Evolutionary conservation across 345 rosid species (phyloP).

Genomic region (Cardiospermum halicacabum): DNA sequence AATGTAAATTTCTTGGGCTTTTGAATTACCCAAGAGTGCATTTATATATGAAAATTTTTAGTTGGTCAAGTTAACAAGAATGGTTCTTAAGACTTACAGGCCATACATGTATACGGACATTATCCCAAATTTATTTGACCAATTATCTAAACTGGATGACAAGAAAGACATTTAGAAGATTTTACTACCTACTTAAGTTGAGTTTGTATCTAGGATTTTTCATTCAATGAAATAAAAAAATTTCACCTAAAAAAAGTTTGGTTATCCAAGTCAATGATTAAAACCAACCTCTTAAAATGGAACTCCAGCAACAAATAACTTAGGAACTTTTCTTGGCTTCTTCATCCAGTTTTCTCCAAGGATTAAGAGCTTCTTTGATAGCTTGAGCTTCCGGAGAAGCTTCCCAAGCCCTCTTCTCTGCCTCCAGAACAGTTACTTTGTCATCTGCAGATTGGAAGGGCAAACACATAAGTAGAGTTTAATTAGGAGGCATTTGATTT

Average conservation of each 20-base stretch:
- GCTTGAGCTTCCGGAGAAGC: conserved; percentile 74
- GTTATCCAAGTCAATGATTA: not conserved
- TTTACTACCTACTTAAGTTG: conserved; percentile 1
- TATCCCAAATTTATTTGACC: not conserved
- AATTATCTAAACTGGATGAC: not conserved
- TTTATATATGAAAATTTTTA: not conserved
- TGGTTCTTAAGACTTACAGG: not conserved
- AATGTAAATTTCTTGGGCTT: not conserved
- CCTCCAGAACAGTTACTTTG: conserved; percentile 74
- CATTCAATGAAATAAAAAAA: not conserved
- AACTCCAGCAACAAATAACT: conserved; percentile 4
- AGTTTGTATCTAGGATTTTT: not conserved
- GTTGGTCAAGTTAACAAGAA: not conserved
- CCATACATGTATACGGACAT: not conserved
- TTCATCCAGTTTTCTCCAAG: conserved; percentile 69
- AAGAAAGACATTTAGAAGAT: not conserved
- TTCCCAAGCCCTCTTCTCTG: conserved; percentile 82
- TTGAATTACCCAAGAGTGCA: not conserved
- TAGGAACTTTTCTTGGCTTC: conserved; percentile 23
- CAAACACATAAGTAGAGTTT: conserved; percentile 6
- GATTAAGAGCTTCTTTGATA: conserved; percentile 70
- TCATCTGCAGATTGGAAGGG: conserved; percentile 48
- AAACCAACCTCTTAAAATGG: conserved; percentile 6
- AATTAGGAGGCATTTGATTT: conserved; percentile 1
- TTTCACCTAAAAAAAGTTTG: not conserved